Base-by-base conservation (phyloP, 306 rosid genomes). In the Elaeagnus macrophylla region DNA sequence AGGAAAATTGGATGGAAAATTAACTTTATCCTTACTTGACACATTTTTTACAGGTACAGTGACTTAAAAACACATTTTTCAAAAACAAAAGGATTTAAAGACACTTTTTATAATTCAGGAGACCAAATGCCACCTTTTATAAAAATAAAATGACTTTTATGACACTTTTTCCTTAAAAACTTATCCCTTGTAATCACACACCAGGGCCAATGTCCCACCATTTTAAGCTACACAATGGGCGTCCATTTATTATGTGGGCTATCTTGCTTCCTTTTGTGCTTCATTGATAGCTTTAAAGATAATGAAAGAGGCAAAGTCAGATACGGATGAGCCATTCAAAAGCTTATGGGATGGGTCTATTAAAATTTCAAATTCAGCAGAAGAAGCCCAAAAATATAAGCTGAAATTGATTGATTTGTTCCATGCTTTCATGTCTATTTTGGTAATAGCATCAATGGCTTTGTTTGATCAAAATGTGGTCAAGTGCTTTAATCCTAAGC, bases 301-400 rank as follows among this genome's bases (percentile, higher is more conserved):
- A n/a, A 86, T 51, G 61, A 19, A 35, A 64, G 77, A 13, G 95
- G 88, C 9, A 86, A 78, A 25, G 67, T 86, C 44, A 75, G 75
- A 12, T 78, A 83, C 17, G 88, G 88, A 10, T 56, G 83, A 12
- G 93, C 93, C 36, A 83, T 67, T 73, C 42, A 62, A 39, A 20
- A 84, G 94, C 11, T 51, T 83, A 57, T 81, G 84, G 88, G 94
- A 87, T 47, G 94, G 83, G 20, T 76, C 93, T n/a, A n/a, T n/a
- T n/a, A n/a, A n/a, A 0, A 66, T 64, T 7, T 36, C 37, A 2
- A 57, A 79, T 67, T 48, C 75, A 10, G 63, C 70, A 0, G 73
- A 81, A 43, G 62, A 78, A 32, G 76, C 71, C 14, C 78, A 74
- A 10, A 74, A 67, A 16, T 83, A 83, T 62, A 51, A 67, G 47